Conservation (phyloP, 1,284 basidiomycete species). For the Vanrija sp. region DNA sequence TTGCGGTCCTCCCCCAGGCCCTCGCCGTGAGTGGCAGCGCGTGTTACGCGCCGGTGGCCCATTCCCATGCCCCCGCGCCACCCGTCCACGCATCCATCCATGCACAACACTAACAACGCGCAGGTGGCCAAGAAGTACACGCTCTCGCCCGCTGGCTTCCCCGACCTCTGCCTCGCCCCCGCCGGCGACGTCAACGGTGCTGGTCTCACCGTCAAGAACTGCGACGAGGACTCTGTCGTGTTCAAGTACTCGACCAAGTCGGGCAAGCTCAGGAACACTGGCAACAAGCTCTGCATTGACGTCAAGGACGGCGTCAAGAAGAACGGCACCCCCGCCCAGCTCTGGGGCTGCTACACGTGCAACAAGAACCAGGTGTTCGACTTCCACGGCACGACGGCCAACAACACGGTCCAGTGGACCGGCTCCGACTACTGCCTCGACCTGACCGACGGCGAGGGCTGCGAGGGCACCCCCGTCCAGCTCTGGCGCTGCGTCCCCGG, state of each 20-base stretch:
- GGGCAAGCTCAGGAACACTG: conserved; percentile 29
- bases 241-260: conserved; percentile 25
- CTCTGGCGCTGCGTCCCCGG: conserved; percentile 33
- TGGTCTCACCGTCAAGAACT: conserved; percentile 28
- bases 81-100: background rate
- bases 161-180: conserved; percentile 36
- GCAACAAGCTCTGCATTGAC: conserved; percentile 33
- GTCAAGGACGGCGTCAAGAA: conserved; percentile 27
- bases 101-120: background rate
- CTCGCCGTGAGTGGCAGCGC: conserved; percentile 13
- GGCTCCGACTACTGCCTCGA: conserved; percentile 34
- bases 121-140: conserved; percentile 14
- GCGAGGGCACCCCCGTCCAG: conserved; percentile 33
- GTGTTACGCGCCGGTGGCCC: too few relatives aligned
- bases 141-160: conserved; percentile 30
- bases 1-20: conserved; percentile 13
- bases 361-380: conserved; percentile 38
- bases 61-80: background rate
- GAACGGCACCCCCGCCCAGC: conserved; percentile 37
- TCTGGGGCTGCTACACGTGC: conserved; percentile 34
- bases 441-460: conserved; percentile 29
- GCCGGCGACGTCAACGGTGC: conserved; percentile 24
- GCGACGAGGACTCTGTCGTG: conserved; percentile 17
- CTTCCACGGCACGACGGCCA: conserved; percentile 1
- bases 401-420: conserved; percentile 27